Base-by-base conservation (phyloP, 164 flowering plant species). In the Vitis riparia region DNA sequence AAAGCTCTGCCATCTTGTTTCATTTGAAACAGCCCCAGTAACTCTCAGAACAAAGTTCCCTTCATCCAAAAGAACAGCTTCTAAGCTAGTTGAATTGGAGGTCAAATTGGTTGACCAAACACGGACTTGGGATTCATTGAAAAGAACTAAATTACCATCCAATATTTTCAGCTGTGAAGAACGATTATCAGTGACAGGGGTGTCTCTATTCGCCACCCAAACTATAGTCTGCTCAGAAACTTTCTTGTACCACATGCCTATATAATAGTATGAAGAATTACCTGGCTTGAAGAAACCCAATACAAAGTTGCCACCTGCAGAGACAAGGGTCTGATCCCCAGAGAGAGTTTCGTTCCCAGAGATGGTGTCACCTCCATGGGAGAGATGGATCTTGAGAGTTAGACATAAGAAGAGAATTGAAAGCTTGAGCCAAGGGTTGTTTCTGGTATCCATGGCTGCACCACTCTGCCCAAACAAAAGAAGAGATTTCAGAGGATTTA, bases 161-260 rank as follows among this genome's bases (percentile, higher is more conserved):
- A 76, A 70, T 57, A 89, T 74, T 49, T 50, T 80, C 2, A 87
- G 75, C n/a, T 68, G 70, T 1, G 87, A 68, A 14, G 81, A 75
- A 57, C 30, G 48, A 8, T 11, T 72, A 76, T 87, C 87, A 23
- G 80, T 69, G n/a, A 86, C 19, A 9, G 89, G 86, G 7, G 8
- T 75, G 5, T 85, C 85, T 66, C 91, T 84, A 61, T 89, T 89
- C 52, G 90, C 91, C 10, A 88, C 91, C 90, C 94, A 88, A 64
- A 83, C 88, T 12, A 68, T 10, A 4, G 88, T 85, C 44, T 9
- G 75, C 8, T 0, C 10, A 9, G 80, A 65, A 0, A 86, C 51
- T n/a, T 72, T 65, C 0, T 69, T 72, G 71, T 82, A 85, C 94
- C 90, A 88, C 5, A 86, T 82, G 56, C 89, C 88, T 19, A 86